phyloP scores from a whole-genome alignment of 257 asterid species.

The Ehretia macrophylla region DNA sequence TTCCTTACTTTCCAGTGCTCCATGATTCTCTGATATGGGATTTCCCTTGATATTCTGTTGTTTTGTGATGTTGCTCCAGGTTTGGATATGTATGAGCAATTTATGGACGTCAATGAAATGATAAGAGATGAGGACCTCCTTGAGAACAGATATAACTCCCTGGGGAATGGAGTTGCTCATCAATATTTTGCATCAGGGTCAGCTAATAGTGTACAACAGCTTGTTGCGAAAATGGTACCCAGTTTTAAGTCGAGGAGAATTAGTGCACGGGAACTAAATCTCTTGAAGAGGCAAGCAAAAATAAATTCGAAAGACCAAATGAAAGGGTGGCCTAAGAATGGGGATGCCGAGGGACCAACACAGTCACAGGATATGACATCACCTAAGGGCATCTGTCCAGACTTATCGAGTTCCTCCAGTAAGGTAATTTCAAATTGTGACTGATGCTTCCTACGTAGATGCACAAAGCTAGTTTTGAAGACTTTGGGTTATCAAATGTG shows the following conservation, averaged over 20 bases:
- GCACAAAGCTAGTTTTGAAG: not conserved
- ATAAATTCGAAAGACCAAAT: constrained; percentile 78
- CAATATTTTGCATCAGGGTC: constrained; percentile 70
- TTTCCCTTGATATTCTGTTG: too few species aligned
- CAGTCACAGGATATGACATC: constrained; percentile 69
- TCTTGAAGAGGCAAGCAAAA: constrained; percentile 92
- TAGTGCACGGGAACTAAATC: constrained; percentile 97
- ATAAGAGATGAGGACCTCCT: constrained; percentile 96
- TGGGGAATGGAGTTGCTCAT: constrained; percentile 59
- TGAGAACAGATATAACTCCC: constrained; percentile 48
- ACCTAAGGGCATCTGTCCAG: constrained; percentile 51
- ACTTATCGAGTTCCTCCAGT: constrained; percentile 53
- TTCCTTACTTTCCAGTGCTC: too few species aligned
- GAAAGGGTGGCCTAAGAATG: constrained; percentile 83
- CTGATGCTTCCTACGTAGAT: not conserved
- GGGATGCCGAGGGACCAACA: constrained; percentile 50
- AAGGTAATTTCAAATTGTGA: constrained; percentile 49
- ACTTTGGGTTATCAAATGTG: too few species aligned
- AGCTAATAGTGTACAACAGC: constrained; percentile 58
- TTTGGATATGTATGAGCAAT: constrained; percentile 90
- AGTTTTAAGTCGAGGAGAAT: constrained; percentile 85
- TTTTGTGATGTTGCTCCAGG: constrained; percentile 35
- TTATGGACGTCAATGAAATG: constrained; percentile 94
- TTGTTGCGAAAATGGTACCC: constrained; percentile 80
- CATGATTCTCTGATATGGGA: too few species aligned